phyloP scores from a whole-genome alignment of 352 stramenopile species.

The Pythium oligandrum region DNA sequence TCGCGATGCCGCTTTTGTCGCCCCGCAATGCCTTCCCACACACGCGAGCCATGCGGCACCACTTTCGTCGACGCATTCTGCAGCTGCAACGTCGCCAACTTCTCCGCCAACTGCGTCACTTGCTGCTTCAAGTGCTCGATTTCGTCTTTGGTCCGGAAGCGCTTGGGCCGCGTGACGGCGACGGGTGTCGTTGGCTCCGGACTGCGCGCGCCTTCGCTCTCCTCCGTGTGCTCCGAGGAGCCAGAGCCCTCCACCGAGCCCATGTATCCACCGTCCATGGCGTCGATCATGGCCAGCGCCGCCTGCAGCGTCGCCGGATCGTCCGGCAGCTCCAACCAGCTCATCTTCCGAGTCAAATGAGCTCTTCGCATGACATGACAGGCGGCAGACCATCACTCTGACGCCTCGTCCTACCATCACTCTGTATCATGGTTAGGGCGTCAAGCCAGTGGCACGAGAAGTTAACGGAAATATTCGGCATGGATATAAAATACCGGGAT shows the following conservation, averaged over 20 bases:
- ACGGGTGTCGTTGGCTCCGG: constrained; percentile 1
- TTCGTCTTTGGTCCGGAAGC: constrained; percentile 9
- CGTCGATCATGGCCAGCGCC: constrained; percentile 14
- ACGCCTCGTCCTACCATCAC: too few species aligned
- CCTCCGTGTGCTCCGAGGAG: not conserved
- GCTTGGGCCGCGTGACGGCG: too few species aligned
- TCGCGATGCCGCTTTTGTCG: constrained; percentile 30
- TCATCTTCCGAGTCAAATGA: too few species aligned
- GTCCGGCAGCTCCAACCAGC: constrained; percentile 3
- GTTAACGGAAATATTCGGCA: too few species aligned
- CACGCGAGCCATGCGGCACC: not conserved
- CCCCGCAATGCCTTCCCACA: constrained; percentile 37
- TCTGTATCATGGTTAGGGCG: too few species aligned
- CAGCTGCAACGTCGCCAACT: constrained; percentile 12
- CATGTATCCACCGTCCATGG: not conserved
- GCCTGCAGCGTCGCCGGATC: constrained; percentile 13
- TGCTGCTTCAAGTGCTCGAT: not conserved
- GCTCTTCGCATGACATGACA: too few species aligned
- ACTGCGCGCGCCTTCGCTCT: not conserved
- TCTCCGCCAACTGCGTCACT: constrained; percentile 15
- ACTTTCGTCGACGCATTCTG: not conserved
- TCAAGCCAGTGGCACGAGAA: too few species aligned
- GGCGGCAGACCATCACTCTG: too few species aligned
- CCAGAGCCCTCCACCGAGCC: not conserved
- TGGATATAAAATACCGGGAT: too few species aligned